Conservation (phyloP, 108 stramenopile genomes). For the Discostella pseudostelligera region DNA sequence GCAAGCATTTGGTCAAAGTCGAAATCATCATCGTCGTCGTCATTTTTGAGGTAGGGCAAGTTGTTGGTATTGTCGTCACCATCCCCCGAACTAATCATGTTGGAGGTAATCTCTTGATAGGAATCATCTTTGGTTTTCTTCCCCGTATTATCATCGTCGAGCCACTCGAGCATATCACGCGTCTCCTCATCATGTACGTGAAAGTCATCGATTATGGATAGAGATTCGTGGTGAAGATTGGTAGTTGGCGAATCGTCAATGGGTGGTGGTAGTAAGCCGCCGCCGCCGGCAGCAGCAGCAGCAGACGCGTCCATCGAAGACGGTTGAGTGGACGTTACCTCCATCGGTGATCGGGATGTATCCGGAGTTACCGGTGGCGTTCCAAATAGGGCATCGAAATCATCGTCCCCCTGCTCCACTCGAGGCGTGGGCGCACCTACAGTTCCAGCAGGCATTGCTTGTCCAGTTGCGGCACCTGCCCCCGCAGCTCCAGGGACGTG, state of each 20-base stretch:
- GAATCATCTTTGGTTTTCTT: slow-evolving; percentile 18
- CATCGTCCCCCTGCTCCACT: slow-evolving; percentile 3
- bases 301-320: neutral
- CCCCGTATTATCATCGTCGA: slow-evolving; percentile 63
- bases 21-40: slow-evolving; percentile 36
- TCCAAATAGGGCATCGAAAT: slow-evolving; percentile 47
- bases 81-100: slow-evolving; percentile 3
- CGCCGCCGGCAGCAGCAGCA: too few species aligned
- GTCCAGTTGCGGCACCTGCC: neutral
- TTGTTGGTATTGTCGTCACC: slow-evolving; percentile 7
- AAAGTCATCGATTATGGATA: slow-evolving; percentile 37
- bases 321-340: neutral
- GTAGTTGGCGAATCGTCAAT: neutral
- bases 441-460: neutral
- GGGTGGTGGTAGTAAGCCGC: neutral
- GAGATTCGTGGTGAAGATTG: neutral
- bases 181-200: slow-evolving; percentile 58
- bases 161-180: slow-evolving; percentile 78
- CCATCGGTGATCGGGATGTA: slow-evolving; percentile 9
- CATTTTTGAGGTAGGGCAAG: neutral
- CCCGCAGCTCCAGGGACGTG: neutral
- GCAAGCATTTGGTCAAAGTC: slow-evolving; percentile 47
- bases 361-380: slow-evolving; percentile 27
- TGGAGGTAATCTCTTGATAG: neutral
- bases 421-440: neutral